Conservation (phyloP, 768 basidiomycete genomes). For the Termitomyces sp. region DNA sequence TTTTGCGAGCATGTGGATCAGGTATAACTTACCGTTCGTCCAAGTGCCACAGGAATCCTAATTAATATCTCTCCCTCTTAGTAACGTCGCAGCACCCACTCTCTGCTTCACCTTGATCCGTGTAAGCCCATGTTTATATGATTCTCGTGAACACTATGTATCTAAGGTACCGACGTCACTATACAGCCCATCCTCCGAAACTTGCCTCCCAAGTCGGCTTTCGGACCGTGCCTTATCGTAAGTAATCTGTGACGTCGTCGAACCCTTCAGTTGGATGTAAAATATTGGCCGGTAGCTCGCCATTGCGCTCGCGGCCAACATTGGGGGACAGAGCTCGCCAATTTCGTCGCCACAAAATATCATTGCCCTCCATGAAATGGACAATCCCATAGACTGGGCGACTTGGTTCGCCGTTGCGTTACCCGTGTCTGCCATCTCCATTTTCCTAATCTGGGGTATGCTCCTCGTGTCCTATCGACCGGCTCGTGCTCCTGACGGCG, state of each 20-base stretch:
- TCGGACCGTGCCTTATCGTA: slow-evolving; percentile 89
- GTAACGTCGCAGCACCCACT: slow-evolving; percentile 97
- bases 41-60: neutral
- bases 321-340: slow-evolving; percentile 95
- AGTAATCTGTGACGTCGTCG: slow-evolving; percentile 25
- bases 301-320: slow-evolving; percentile 97
- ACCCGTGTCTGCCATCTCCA: slow-evolving; percentile 83
- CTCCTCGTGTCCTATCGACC: slow-evolving; percentile 81
- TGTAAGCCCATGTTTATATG: slow-evolving; percentile 40
- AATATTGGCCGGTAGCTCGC: slow-evolving; percentile 54
- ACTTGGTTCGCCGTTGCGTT: slow-evolving; percentile 93
- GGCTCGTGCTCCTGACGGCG: slow-evolving; percentile 62
- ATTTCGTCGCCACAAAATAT: slow-evolving; percentile 98
- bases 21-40: slow-evolving; percentile 33
- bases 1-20: slow-evolving; percentile 99
- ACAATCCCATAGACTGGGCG: slow-evolving; percentile 80
- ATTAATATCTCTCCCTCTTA: slow-evolving; percentile 23
- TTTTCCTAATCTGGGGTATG: slow-evolving; percentile 88
- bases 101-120: slow-evolving; percentile 94
- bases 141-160: neutral
- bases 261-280: neutral
- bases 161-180: slow-evolving; percentile 6
- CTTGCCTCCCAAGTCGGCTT: slow-evolving; percentile 79
- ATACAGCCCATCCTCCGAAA: slow-evolving; percentile 87
- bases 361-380: slow-evolving; percentile 87